Conservation (phyloP, 768 basidiomycete species). For the Boletus edulis region DNA sequence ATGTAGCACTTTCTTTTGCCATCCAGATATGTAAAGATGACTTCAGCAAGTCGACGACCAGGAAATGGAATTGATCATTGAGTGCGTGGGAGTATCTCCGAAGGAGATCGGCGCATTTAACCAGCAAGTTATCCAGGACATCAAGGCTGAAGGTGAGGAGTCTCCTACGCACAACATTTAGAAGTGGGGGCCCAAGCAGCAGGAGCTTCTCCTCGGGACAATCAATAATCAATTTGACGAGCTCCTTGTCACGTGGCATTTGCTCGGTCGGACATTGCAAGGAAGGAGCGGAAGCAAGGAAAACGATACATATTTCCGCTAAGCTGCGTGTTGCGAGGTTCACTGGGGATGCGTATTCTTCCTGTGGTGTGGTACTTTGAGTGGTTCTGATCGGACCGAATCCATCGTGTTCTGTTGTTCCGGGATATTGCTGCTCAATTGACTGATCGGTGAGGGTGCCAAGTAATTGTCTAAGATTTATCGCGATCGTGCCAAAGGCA, state of each 20-base stretch:
- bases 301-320: conserved; percentile 52
- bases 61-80: conserved; percentile 49
- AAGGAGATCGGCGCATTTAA: conserved; percentile 52
- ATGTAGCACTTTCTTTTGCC: conserved; percentile 25
- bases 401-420: conserved; percentile 49
- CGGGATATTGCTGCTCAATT: conserved; percentile 19
- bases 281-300: conserved; percentile 61
- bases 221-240: conserved; percentile 51
- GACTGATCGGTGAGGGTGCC: conserved; percentile 29
- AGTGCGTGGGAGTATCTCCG: conserved; percentile 51
- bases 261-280: conserved; percentile 59
- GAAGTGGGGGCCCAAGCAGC: conserved; percentile 52
- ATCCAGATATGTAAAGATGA: conserved; percentile 65
- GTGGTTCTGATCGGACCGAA: conserved; percentile 53
- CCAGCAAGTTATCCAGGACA: conserved; percentile 52
- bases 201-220: conserved; percentile 56
- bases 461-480: conserved; percentile 42
- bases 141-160: conserved; percentile 50
- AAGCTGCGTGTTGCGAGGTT: conserved; percentile 34
- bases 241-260: conserved; percentile 58
- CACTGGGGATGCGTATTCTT: conserved; percentile 29
- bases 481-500: conserved; percentile 31
- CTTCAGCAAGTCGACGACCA: conserved; percentile 60
- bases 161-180: conserved; percentile 53
- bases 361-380: conserved; percentile 29